Conservation (phyloP, 495 filamentous ascomycete genomes). For the Filosporella fistucella region DNA sequence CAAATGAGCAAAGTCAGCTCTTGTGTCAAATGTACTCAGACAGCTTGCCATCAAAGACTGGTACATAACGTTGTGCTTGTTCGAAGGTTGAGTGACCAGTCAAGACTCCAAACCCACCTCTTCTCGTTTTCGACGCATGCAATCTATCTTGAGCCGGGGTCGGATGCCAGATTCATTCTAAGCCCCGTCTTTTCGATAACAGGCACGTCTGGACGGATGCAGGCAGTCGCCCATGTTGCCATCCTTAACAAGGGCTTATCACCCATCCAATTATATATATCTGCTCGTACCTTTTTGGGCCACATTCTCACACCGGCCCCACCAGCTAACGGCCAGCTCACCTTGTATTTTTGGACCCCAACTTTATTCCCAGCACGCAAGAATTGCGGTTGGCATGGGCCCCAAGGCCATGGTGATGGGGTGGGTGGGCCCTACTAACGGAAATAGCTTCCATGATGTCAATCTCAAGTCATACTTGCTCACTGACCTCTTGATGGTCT, state of each 20-base stretch:
- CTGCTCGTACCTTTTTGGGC: not conserved
- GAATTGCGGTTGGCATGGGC: not conserved
- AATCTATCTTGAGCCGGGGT: too few species aligned
- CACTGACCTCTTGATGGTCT: not conserved
- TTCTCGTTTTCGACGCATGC: too few species aligned
- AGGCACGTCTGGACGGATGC: not conserved
- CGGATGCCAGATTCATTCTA: too few species aligned
- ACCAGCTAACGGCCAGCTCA: not conserved
- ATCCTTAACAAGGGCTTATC: not conserved
- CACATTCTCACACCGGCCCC: not conserved
- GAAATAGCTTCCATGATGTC: too few species aligned
- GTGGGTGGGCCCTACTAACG: too few species aligned
- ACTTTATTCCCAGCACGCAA: not conserved
- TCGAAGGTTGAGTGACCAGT: too few species aligned
- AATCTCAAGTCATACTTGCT: not conserved
- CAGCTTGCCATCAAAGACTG: not conserved
- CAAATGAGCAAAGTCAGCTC: not conserved
- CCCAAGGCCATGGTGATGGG: not conserved
- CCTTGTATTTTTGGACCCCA: not conserved
- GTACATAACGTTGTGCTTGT: not conserved
- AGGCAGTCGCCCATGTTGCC: not conserved
- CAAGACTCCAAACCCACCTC: too few species aligned
- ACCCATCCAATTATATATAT: not conserved
- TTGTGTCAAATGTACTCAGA: not conserved
- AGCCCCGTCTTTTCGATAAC: not conserved